A percentile compares a stretch with the other conserved stretches of the same genome.
These are phyloP conservation scores for Helotiales sp. DNA, from an alignment of 2,329 filamentous ascomycete genomes.

Conservation along the genomic window DNA sequence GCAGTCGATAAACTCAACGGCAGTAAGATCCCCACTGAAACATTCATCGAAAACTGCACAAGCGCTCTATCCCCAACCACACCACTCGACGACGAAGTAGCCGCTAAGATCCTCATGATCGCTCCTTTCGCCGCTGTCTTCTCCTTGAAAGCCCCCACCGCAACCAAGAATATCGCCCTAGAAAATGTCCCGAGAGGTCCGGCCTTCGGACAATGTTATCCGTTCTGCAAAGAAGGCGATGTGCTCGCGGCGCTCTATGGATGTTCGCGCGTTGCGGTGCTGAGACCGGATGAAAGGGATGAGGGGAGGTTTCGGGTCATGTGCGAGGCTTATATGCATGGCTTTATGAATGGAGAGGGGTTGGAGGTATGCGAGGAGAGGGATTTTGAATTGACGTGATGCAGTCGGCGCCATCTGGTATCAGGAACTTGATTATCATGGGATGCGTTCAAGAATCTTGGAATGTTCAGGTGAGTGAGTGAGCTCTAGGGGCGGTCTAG, in stretches of 20 bases:
- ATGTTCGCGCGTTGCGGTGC: not conserved
- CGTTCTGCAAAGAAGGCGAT: not conserved
- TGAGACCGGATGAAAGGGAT: not conserved
- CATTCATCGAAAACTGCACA: not conserved
- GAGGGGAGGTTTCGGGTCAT: not conserved
- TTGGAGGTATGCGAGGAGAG: not conserved
- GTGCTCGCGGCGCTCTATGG: not conserved
- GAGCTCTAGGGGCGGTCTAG: too few relatives aligned
- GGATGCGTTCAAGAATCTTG: not conserved
- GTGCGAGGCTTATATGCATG: not conserved
- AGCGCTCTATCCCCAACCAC: not conserved
- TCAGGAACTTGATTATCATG: too few relatives aligned
- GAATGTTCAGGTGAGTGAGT: not conserved
- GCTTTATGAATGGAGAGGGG: not conserved
- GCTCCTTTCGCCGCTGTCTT: not conserved
- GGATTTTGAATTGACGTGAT: slow-evolving; percentile 2
- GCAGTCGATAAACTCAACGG: not conserved
- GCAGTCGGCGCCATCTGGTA: too few relatives aligned
- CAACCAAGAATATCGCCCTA: too few relatives aligned
- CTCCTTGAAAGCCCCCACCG: not conserved
- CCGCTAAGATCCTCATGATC: not conserved
- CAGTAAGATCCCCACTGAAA: not conserved
- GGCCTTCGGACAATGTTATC: not conserved
- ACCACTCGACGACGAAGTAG: not conserved
- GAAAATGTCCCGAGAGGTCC: not conserved